Percentiles rank a stretch among this genome's conserved stretches.
These are phyloP conservation scores for Phytophthora hybrid DNA, from an alignment of 352 stramenopile species.

Conservation along the genomic window DNA sequence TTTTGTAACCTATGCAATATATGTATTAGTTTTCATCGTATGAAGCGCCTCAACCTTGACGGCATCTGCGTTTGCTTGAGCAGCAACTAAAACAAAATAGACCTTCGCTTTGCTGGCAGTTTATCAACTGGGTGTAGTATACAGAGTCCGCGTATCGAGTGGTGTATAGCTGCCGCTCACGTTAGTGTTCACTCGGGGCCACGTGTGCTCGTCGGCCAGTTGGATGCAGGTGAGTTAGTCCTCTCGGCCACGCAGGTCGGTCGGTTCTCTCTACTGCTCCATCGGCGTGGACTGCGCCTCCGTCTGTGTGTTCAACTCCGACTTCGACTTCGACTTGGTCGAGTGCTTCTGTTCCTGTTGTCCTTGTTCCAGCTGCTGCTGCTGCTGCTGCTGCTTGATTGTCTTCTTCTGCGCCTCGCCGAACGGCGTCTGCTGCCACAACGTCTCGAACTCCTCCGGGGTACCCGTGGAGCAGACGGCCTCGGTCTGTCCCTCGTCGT, in stretches of 20 bases:
- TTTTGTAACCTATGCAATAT: too few species aligned
- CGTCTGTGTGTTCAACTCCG: not conserved
- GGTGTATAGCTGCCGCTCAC: too few species aligned
- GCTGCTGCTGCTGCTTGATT: slow-evolving; percentile 39
- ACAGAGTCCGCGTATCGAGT: too few species aligned
- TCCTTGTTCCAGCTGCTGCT: slow-evolving; percentile 39
- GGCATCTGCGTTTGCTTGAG: too few species aligned
- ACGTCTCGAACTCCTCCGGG: slow-evolving; percentile 56
- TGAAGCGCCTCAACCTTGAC: too few species aligned
- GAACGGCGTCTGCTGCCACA: slow-evolving; percentile 57
- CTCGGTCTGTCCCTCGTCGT: slow-evolving; percentile 47
- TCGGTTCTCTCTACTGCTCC: slow-evolving; percentile 10
- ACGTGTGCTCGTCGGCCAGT: not conserved
- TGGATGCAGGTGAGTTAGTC: too few species aligned
- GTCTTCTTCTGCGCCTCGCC: slow-evolving; percentile 45
- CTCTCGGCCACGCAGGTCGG: not conserved
- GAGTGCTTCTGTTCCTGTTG: not conserved
- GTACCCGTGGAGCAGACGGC: slow-evolving; percentile 38
- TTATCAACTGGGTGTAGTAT: too few species aligned
- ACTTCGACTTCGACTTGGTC: not conserved
- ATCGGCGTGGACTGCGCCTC: slow-evolving; percentile 6
- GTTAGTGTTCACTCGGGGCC: too few species aligned
- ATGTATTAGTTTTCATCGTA: too few species aligned
- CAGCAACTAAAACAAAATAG: too few species aligned
- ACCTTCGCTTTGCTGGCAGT: too few species aligned